Evolutionary conservation across 2,329 filamentous ascomycete species (phyloP).

Genomic region (Paraconiothyrium brasiliense): DNA sequence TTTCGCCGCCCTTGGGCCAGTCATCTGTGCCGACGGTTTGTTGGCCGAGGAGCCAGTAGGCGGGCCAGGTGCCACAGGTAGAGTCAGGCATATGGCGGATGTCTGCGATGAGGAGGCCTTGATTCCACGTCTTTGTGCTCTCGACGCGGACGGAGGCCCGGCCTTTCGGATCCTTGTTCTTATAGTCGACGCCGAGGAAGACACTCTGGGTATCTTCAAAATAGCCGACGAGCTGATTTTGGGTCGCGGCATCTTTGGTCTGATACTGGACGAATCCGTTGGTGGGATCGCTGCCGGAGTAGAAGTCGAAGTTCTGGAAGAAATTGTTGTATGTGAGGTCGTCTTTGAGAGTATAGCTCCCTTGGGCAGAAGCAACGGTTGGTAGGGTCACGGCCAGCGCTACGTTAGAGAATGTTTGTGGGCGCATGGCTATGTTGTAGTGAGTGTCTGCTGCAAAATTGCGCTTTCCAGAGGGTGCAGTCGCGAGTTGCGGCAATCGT

Average conservation of each 20-base stretch:
- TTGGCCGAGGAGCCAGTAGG: constrained; percentile 43
- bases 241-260: constrained; percentile 23
- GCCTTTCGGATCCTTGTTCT: constrained; percentile 35
- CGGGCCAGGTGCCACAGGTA: constrained; percentile 46
- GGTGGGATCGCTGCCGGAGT: constrained; percentile 39
- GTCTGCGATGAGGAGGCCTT: constrained; percentile 44
- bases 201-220: constrained; percentile 30
- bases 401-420: constrained; percentile 1
- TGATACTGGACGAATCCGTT: constrained; percentile 45
- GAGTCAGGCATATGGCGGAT: constrained; percentile 47
- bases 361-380: not conserved
- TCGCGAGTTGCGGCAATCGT: not conserved
- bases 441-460: not conserved
- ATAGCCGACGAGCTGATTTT: constrained; percentile 29
- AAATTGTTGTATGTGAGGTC: constrained; percentile 44
- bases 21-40: constrained; percentile 5
- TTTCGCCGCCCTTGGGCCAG: constrained; percentile 47
- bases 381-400: constrained; percentile 6
- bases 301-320: constrained; percentile 45
- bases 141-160: constrained; percentile 43
- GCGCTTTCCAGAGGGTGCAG: not conserved
- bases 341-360: constrained; percentile 34
- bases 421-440: constrained; percentile 6
- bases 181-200: constrained; percentile 56
- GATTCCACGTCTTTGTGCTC: constrained; percentile 41